Percentiles rank a stretch among this genome's conserved stretches.
Evolutionary conservation across 805 yeast species (phyloP).

Genomic region (Pichia manshurica): DNA sequence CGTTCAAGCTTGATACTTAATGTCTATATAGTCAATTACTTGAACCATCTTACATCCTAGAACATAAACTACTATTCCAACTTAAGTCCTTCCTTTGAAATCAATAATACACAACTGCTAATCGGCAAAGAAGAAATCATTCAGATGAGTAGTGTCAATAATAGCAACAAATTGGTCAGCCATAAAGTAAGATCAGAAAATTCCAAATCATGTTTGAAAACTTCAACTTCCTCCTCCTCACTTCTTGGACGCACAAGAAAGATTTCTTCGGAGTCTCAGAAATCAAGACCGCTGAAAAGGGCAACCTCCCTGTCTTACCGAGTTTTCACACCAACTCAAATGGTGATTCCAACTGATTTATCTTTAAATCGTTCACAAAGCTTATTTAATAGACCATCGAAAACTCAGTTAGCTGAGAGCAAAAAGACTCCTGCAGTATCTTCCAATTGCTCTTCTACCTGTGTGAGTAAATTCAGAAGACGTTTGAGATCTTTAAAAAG

Average conservation of each 20-base stretch:
- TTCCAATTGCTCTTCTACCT: neutral
- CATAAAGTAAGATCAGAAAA: neutral
- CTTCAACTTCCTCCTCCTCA: constrained; percentile 8
- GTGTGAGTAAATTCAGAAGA: constrained; percentile 4
- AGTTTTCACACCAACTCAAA: constrained; percentile 18
- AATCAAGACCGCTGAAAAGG: constrained; percentile 25
- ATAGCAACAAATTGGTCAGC: neutral
- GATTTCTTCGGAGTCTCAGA: constrained; percentile 13
- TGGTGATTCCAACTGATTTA: constrained; percentile 1
- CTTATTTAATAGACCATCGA: neutral
- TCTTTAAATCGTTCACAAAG: neutral
- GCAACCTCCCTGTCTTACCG: constrained; percentile 25
- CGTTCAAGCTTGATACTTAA: no score
- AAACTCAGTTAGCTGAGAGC: no score
- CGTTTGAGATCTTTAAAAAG: constrained; percentile 7
- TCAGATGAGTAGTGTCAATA: neutral
- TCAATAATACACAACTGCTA: no score
- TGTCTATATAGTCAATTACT: no score
- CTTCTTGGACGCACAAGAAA: constrained; percentile 11
- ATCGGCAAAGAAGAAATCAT: no score
- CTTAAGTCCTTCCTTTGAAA: neutral
- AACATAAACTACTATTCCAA: neutral
- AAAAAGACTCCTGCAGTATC: neutral
- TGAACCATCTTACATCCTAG: no score
- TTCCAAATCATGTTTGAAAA: neutral